Evolutionary conservation across 805 yeast genomes (phyloP).

Genomic region (Starmerella geochares): DNA sequence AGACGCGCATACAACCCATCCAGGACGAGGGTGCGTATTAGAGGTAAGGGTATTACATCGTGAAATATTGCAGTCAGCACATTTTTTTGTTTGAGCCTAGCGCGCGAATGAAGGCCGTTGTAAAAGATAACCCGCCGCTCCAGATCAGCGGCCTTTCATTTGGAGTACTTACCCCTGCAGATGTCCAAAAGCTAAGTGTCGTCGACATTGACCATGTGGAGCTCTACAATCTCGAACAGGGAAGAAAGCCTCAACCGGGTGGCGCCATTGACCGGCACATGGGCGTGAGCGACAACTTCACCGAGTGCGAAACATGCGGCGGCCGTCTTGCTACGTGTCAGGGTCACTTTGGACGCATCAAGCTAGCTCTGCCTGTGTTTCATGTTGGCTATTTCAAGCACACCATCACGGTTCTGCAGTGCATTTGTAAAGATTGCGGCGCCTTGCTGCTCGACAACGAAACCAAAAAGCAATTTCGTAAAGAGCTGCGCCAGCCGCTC

Average conservation of each 20-base stretch:
- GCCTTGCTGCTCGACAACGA: constrained; percentile 62
- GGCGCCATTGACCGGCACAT: constrained; percentile 88
- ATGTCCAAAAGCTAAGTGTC: constrained; percentile 85
- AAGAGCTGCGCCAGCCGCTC: constrained; percentile 76
- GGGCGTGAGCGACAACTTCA: constrained; percentile 87
- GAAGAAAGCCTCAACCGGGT: constrained; percentile 64
- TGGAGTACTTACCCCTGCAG: constrained; percentile 84
- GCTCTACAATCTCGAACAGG: constrained; percentile 80
- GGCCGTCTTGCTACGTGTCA: constrained; percentile 90
- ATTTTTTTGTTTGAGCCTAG: constrained; percentile 2
- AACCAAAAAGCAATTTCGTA: constrained; percentile 54
- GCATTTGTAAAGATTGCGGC: constrained; percentile 84
- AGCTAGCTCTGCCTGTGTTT: constrained; percentile 88
- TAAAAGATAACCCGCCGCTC: constrained; percentile 76
- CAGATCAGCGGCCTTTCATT: constrained; percentile 83
- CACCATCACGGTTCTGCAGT: constrained; percentile 75
- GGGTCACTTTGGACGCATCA: constrained; percentile 95
- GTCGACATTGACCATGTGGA: constrained; percentile 89
- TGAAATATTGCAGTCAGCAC: not conserved
- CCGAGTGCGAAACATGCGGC: constrained; percentile 82
- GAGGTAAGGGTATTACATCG: not conserved
- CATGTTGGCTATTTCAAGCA: constrained; percentile 96
- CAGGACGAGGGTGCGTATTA: not conserved
- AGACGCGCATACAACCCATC: not conserved
- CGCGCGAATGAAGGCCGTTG: constrained; percentile 33